These are phyloP conservation scores for Neoarthrinium moseri DNA, from an alignment of 2,329 filamentous ascomycete genomes.

Conservation along the genomic window DNA sequence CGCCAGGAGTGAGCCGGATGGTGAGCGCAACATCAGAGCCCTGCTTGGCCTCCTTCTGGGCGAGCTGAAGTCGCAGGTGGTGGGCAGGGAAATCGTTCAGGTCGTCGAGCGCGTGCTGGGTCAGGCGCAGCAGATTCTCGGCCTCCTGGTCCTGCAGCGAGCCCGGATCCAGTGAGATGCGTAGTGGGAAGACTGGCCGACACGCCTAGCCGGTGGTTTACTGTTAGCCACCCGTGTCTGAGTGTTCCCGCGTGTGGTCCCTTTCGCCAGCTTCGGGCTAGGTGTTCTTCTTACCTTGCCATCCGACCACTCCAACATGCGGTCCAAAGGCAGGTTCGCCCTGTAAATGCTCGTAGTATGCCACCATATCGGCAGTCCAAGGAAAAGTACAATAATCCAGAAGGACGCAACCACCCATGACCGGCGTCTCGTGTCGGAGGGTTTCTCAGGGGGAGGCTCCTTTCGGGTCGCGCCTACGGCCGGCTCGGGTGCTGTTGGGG, in stretches of 20 bases:
- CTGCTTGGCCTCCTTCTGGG: constrained; percentile 16
- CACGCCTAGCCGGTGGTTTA: constrained; percentile 63
- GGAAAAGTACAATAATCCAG: constrained; percentile 79
- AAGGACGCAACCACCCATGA: constrained; percentile 80
- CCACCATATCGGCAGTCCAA: constrained; percentile 95
- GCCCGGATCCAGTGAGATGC: constrained; percentile 73
- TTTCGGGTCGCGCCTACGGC: constrained; percentile 27
- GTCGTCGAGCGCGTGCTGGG: constrained; percentile 83
- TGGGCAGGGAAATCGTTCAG: constrained; percentile 84
- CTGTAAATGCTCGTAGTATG: constrained; percentile 90
- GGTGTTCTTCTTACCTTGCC: constrained; percentile 62
- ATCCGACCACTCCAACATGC: constrained; percentile 90
- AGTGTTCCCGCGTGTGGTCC: too few relatives aligned
- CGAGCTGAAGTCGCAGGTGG: constrained; percentile 70
- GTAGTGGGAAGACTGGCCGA: constrained; percentile 82
- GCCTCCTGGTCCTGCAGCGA: constrained; percentile 65
- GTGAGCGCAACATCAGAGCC: constrained; percentile 61
- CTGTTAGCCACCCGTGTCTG: constrained; percentile 8
- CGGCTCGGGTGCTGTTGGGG: neutral
- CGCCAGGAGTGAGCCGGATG: constrained; percentile 67
- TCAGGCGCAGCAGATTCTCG: constrained; percentile 72
- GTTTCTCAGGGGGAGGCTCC: constrained; percentile 74
- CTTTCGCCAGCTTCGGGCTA: neutral
- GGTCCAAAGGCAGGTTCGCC: constrained; percentile 75
- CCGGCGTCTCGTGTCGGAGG: constrained; percentile 67